Conservation (phyloP, 2,329 filamentous ascomycete species). For the Aspergillus novofumigatus region DNA sequence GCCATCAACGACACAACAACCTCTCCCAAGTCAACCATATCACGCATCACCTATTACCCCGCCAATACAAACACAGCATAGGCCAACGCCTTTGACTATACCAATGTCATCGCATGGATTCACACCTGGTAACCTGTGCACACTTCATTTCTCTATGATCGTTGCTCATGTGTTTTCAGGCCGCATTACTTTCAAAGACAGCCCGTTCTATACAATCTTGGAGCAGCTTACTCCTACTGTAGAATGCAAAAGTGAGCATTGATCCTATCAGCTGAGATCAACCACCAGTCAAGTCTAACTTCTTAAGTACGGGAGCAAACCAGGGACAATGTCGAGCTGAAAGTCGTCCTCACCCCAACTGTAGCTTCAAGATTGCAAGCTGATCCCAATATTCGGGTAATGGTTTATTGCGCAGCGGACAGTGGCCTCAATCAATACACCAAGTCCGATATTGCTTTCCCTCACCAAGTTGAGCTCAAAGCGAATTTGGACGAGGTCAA, state of each 20-base stretch:
- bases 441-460: slow-evolving; percentile 73
- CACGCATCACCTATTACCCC: slow-evolving; percentile 22
- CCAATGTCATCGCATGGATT: slow-evolving; percentile 29
- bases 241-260: slow-evolving; percentile 66
- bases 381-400: slow-evolving; percentile 64
- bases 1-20: slow-evolving; percentile 21
- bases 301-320: slow-evolving; percentile 55
- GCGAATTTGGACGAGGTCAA: slow-evolving; percentile 85
- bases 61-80: slow-evolving; percentile 23
- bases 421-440: slow-evolving; percentile 54
- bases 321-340: slow-evolving; percentile 54
- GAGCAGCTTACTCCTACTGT: slow-evolving; percentile 61
- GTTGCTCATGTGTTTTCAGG: slow-evolving; percentile 38
- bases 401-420: slow-evolving; percentile 78
- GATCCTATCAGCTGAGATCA: neutral
- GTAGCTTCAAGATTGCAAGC: slow-evolving; percentile 53
- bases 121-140: slow-evolving; percentile 23
- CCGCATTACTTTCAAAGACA: slow-evolving; percentile 62
- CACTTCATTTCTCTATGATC: neutral
- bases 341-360: slow-evolving; percentile 55
- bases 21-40: slow-evolving; percentile 21
- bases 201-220: slow-evolving; percentile 77
- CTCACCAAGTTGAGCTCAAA: slow-evolving; percentile 86
- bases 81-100: slow-evolving; percentile 22
- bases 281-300: slow-evolving; percentile 12